Percentiles rank a stretch among this genome's conserved stretches.
phyloP scores from a whole-genome alignment of 1,139 yeast species.

The Scheffersomyces insectosa region DNA sequence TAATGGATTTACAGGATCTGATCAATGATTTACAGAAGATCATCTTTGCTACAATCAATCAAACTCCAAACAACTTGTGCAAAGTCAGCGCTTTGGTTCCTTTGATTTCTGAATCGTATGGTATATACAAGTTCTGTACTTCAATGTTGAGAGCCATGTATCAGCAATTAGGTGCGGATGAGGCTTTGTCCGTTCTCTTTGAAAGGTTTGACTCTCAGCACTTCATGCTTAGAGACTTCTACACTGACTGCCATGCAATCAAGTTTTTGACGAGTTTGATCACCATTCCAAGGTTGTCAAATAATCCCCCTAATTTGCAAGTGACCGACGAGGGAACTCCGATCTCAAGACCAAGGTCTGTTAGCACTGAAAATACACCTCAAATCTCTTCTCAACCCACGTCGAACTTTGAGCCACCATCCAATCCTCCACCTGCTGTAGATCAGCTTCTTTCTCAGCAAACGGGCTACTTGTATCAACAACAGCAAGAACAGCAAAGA shows the following conservation, averaged over 20 bases:
- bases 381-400: conserved; percentile 39
- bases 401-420: conserved; percentile 24
- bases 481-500: conserved; percentile 67
- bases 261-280: conserved; percentile 82
- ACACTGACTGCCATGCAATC: conserved; percentile 86
- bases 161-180: conserved; percentile 73
- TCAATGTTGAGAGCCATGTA: conserved; percentile 92
- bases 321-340: conserved; percentile 37
- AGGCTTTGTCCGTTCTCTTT: conserved; percentile 72
- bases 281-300: conserved; percentile 79
- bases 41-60: conserved; percentile 72
- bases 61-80: conserved; percentile 71
- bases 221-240: conserved; percentile 75
- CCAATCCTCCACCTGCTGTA: conserved; percentile 39
- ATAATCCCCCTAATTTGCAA: conserved; percentile 66
- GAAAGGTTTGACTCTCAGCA: conserved; percentile 81
- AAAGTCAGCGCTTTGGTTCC: conserved; percentile 89
- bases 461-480: conserved; percentile 41
- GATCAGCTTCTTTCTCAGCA: conserved; percentile 49
- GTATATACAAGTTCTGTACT: conserved; percentile 84
- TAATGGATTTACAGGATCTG: conserved; percentile 84
- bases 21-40: conserved; percentile 79
- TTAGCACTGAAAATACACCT: conserved; percentile 22
- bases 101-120: conserved; percentile 89
- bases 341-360: conserved; percentile 43